Percentiles rank a stretch among this genome's conserved stretches.
These are phyloP conservation scores for Rhizopogon roseolus DNA, from an alignment of 768 basidiomycete species.

Conservation along the genomic window DNA sequence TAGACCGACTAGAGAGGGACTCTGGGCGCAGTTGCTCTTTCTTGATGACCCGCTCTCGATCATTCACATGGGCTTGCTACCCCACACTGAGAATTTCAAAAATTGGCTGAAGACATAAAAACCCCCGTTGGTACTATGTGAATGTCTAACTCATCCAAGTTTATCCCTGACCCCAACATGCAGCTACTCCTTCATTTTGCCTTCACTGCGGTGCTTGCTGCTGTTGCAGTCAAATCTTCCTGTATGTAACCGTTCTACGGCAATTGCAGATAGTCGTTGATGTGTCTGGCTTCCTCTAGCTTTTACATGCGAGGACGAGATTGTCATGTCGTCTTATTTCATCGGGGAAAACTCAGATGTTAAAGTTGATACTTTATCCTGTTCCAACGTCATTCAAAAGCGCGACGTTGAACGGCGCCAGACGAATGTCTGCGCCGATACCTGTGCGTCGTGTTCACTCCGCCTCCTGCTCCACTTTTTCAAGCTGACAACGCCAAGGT, in stretches of 20 bases:
- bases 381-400: constrained; percentile 11
- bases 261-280: not conserved
- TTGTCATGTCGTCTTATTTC: constrained; percentile 13
- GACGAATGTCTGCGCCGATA: constrained; percentile 37
- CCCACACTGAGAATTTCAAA: not conserved
- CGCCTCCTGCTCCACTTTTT: not conserved
- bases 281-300: not conserved
- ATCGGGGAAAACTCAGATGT: constrained; percentile 42
- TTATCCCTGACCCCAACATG: not conserved
- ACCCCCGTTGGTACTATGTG: not conserved
- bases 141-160: not conserved
- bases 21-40: not conserved
- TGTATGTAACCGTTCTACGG: not conserved
- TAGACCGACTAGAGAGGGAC: not conserved
- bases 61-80: not conserved
- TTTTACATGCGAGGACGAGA: constrained; percentile 3
- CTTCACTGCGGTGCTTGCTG: not conserved
- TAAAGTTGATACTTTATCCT: constrained; percentile 31
- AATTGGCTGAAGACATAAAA: not conserved
- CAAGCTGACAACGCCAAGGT: constrained; percentile 12
- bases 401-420: constrained; percentile 5
- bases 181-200: not conserved
- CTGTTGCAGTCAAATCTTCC: not conserved
- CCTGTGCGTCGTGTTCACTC: constrained; percentile 26
- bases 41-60: not conserved